Conservation (phyloP, 31 red algal species). For the Odonthalia washingtoniensis region DNA sequence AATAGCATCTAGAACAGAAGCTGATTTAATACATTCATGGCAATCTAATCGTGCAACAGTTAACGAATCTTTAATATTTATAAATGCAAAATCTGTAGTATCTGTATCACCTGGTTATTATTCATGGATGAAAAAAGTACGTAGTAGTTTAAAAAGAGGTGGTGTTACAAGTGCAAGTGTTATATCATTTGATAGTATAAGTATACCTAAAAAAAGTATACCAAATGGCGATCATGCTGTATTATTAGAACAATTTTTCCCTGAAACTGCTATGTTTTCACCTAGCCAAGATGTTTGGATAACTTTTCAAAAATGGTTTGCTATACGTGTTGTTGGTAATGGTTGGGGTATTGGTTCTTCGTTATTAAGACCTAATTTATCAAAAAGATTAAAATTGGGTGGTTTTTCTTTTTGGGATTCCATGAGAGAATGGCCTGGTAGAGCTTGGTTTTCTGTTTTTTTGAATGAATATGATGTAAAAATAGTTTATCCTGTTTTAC, state of each 20-base stretch:
- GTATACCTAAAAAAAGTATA: conserved; percentile 32
- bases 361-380: conserved; percentile 7
- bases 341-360: not conserved
- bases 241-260: conserved; percentile 61
- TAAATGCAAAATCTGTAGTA: conserved; percentile 40
- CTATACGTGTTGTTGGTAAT: conserved; percentile 21
- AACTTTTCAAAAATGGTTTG: conserved; percentile 67
- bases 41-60: conserved; percentile 49
- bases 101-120: conserved; percentile 54
- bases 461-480: conserved; percentile 44
- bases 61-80: conserved; percentile 61
- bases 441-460: conserved; percentile 72
- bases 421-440: conserved; percentile 27
- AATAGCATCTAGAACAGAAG: conserved; percentile 58
- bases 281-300: conserved; percentile 70
- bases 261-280: conserved; percentile 54
- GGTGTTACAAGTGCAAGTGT: conserved; percentile 54
- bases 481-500: conserved; percentile 58
- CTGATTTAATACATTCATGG: conserved; percentile 50
- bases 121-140: conserved; percentile 44
- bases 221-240: conserved; percentile 51
- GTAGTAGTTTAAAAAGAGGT: conserved; percentile 30
- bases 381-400: conserved; percentile 11
- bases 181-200: conserved; percentile 50
- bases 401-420: conserved; percentile 44